Evolutionary conservation across 768 basidiomycete species (phyloP).

Genomic region (Phanerodontia chrysosporium): DNA sequence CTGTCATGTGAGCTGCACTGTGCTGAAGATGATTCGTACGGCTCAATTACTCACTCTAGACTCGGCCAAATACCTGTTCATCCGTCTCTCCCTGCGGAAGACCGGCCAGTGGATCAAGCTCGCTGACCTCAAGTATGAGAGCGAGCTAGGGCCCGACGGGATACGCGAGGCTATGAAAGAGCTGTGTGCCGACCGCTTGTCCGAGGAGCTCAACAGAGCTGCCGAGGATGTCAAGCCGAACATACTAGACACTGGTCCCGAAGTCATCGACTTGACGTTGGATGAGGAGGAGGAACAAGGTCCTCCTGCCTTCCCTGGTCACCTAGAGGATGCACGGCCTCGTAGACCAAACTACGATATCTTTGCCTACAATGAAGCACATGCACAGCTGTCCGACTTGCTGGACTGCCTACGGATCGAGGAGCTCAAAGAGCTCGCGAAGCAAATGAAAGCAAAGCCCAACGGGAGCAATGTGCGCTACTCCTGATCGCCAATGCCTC

Average conservation of each 20-base stretch:
- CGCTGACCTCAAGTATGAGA: constrained; percentile 37
- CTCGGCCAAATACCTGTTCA: constrained; percentile 55
- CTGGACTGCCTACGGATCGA: constrained; percentile 39
- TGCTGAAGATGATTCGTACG: too few species aligned
- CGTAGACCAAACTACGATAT: constrained; percentile 15
- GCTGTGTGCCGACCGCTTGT: constrained; percentile 29
- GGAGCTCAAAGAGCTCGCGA: constrained; percentile 42
- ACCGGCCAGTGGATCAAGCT: constrained; percentile 51
- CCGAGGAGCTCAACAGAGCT: neutral
- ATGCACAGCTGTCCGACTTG: constrained; percentile 37
- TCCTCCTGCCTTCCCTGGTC: neutral
- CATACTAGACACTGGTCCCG: constrained; percentile 20
- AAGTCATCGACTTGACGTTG: constrained; percentile 33
- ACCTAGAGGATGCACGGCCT: neutral
- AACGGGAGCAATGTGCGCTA: constrained; percentile 28
- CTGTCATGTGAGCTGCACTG: constrained; percentile 55
- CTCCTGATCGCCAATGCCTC: neutral
- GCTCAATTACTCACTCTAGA: constrained; percentile 30
- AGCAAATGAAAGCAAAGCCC: constrained; percentile 38
- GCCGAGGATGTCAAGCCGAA: constrained; percentile 13
- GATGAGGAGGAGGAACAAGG: constrained; percentile 18
- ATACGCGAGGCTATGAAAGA: constrained; percentile 40
- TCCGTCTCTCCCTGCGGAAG: constrained; percentile 60
- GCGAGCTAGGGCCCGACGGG: constrained; percentile 35
- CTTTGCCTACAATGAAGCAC: constrained; percentile 37